These are phyloP conservation scores for Talaromyces wortmannii DNA, from an alignment of 495 filamentous ascomycete species.

Conservation along the genomic window DNA sequence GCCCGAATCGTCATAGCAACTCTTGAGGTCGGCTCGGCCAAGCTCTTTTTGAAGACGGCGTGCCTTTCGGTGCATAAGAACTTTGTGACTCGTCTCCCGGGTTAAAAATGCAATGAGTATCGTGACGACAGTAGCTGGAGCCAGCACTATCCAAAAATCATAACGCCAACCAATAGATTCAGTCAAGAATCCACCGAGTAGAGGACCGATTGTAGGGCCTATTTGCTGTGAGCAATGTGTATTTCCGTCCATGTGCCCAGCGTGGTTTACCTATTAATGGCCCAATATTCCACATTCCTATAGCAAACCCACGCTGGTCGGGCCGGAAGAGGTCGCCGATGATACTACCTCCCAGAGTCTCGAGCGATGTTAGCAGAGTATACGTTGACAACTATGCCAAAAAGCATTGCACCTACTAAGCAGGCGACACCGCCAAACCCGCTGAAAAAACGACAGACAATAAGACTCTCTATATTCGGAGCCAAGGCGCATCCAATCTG, in stretches of 20 bases:
- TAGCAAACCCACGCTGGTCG: slow-evolving; percentile 44
- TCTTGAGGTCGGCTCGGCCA: slow-evolving; percentile 14
- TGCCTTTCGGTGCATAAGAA: neutral
- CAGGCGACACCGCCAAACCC: slow-evolving; percentile 36
- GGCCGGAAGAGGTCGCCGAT: slow-evolving; percentile 37
- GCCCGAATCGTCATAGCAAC: slow-evolving; percentile 12
- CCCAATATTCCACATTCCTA: slow-evolving; percentile 41
- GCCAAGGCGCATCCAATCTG: slow-evolving; percentile 47
- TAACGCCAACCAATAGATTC: slow-evolving; percentile 51
- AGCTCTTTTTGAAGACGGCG: slow-evolving; percentile 22
- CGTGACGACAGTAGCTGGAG: neutral
- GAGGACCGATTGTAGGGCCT: slow-evolving; percentile 27
- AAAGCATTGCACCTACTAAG: slow-evolving; percentile 11
- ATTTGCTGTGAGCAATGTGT: neutral
- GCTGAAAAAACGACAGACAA: slow-evolving; percentile 36
- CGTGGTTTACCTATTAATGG: slow-evolving; percentile 38
- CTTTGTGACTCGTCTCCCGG: slow-evolving; percentile 9
- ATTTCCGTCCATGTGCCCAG: slow-evolving; percentile 4
- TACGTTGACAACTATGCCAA: slow-evolving; percentile 9
- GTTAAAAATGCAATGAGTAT: neutral
- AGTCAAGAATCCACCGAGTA: slow-evolving; percentile 35
- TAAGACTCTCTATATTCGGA: slow-evolving; percentile 33
- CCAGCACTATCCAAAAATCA: slow-evolving; percentile 42
- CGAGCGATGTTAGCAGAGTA: neutral
- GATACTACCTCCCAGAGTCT: slow-evolving; percentile 27